Conservation (phyloP, 495 filamentous ascomycete species). For the Pyronema domesticum region DNA sequence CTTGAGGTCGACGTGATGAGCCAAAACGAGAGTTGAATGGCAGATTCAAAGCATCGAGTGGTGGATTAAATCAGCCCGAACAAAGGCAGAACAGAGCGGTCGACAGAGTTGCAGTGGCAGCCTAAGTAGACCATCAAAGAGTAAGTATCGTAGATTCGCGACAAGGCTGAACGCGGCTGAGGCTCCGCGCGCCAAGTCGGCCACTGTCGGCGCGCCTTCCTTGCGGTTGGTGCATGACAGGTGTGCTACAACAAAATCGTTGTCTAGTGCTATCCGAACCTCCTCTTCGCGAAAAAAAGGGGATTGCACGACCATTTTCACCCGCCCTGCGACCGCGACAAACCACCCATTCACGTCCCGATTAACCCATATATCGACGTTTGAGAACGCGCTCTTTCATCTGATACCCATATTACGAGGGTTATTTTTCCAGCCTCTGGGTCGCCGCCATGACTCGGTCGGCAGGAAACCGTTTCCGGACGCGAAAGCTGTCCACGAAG, state of each 20-base stretch:
- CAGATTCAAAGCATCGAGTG: too few species aligned
- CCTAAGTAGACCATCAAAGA: too few species aligned
- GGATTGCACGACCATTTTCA: not conserved
- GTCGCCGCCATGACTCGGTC: conserved; percentile 26
- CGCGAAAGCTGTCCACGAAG: conserved; percentile 82
- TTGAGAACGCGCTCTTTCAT: conserved; percentile 19
- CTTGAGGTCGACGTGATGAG: too few species aligned
- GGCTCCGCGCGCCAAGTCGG: too few species aligned
- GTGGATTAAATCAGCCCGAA: too few species aligned
- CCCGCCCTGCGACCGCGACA: conserved; percentile 20
- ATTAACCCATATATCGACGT: conserved; percentile 15
- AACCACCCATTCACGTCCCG: conserved; percentile 18
- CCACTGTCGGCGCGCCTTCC: too few species aligned
- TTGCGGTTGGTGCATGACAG: not conserved
- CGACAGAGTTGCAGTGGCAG: too few species aligned
- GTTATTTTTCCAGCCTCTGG: conserved; percentile 19
- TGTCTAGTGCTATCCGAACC: not conserved
- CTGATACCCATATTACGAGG: conserved; percentile 18
- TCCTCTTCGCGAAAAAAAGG: conserved; percentile 5
- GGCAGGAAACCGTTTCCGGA: conserved; percentile 37
- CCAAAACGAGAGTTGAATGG: too few species aligned
- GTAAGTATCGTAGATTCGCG: too few species aligned
- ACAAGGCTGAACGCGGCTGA: too few species aligned
- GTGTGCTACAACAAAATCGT: not conserved
- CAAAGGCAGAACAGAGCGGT: too few species aligned